Percentiles rank a stretch among this genome's conserved stretches.
Evolutionary conservation across 192 early-diverging fungal species (phyloP).

Genomic region (Coemansia erecta): DNA sequence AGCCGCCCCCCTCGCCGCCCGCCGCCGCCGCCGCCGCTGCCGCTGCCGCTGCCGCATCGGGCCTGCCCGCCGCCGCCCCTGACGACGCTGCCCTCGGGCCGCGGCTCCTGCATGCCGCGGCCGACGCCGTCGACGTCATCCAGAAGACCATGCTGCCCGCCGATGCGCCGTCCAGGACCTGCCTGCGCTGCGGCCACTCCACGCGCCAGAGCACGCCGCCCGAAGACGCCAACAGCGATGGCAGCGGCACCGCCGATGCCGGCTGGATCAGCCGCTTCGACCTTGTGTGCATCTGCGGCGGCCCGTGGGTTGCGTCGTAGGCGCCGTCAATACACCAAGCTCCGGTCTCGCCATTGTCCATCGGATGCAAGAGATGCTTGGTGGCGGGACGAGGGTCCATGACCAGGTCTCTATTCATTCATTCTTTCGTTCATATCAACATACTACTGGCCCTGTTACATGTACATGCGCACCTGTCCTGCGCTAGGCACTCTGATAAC

Average conservation of each 20-base stretch:
- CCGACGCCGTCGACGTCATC: conserved; percentile 40
- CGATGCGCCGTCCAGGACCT: conserved; percentile 26
- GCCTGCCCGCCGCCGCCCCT: not conserved
- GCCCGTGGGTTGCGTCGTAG: conserved; percentile 41
- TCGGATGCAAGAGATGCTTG: no score
- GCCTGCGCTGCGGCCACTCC: conserved; percentile 43
- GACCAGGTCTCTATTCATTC: no score
- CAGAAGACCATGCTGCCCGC: conserved; percentile 43
- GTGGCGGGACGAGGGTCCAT: no score
- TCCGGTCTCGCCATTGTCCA: no score
- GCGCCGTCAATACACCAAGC: no score
- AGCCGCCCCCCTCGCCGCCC: no score
- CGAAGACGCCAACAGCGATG: not conserved
- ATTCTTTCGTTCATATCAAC: no score
- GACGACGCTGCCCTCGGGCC: conserved; percentile 5
- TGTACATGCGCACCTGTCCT: no score
- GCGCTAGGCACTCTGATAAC: no score
- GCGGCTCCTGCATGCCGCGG: not conserved
- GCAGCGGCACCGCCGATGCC: conserved; percentile 2
- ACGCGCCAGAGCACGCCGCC: conserved; percentile 13
- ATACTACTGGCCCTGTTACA: no score
- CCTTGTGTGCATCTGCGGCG: conserved; percentile 45
- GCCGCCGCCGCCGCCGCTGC: not conserved
- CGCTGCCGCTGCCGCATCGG: conserved; percentile 5
- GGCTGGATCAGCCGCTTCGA: conserved; percentile 41